Evolutionary conservation across 73 alveolate genomes (phyloP).

Genomic region (Stentor roeselii): DNA sequence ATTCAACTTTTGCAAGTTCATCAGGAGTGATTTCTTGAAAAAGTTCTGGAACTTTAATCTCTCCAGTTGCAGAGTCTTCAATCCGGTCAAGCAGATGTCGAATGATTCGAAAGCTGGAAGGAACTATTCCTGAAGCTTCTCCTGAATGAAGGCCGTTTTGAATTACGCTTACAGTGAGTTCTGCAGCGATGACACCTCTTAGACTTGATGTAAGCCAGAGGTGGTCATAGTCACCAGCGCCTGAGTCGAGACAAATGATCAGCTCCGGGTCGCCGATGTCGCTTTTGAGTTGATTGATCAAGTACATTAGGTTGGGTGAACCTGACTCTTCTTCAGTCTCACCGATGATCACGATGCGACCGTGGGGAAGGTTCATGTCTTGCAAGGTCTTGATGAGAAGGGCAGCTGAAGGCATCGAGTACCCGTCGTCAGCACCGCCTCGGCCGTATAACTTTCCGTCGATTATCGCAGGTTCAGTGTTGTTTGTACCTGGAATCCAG

Average conservation of each 20-base stretch:
- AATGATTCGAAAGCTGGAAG: conserved; percentile 83
- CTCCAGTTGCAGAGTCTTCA: conserved; percentile 79
- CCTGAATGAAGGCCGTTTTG: conserved; percentile 83
- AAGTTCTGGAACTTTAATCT: conserved; percentile 53
- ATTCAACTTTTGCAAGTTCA: conserved; percentile 52
- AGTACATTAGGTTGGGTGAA: conserved; percentile 62
- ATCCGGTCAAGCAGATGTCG: conserved; percentile 81
- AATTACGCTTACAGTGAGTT: conserved; percentile 71
- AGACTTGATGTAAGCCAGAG: conserved; percentile 89
- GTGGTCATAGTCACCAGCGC: conserved; percentile 72
- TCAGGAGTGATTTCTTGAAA: conserved; percentile 68
- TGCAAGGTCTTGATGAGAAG: conserved; percentile 55
- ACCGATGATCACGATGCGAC: conserved; percentile 51
- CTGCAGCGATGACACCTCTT: conserved; percentile 80
- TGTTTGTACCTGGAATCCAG: conserved; percentile 74
- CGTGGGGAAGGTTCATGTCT: conserved; percentile 58
- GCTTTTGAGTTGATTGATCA: conserved; percentile 52
- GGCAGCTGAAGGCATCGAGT: conserved; percentile 52
- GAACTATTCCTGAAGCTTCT: conserved; percentile 82
- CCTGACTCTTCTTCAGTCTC: conserved; percentile 89
- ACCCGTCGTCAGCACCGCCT: conserved; percentile 88
- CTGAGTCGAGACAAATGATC: conserved; percentile 80
- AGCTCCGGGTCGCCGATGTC: conserved; percentile 70
- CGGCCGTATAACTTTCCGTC: conserved; percentile 76
- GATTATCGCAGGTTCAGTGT: conserved; percentile 58